Base-by-base conservation (phyloP, 805 yeast genomes). In the Cyberlindnera maclurae region DNA sequence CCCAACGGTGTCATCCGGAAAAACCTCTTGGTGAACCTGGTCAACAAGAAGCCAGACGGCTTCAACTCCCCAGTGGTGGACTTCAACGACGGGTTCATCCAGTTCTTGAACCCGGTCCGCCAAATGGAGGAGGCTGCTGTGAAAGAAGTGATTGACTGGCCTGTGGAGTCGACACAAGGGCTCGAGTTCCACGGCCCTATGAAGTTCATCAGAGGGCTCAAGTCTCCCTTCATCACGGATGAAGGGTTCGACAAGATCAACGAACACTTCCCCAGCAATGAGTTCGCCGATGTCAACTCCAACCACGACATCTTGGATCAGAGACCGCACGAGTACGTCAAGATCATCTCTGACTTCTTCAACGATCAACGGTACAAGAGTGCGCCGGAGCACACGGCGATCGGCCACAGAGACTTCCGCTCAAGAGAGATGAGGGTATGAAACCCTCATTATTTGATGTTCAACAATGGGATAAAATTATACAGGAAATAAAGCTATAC, bases 1-100 rank as follows among this genome's bases (percentile, higher is more conserved):
- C 98, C 98, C 47, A 93, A 90, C 71, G 55, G 48, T 15, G 46
- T 52, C 13, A 45, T 49, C 15, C 55, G 72, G 39, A 45, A 58
- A 36, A 70, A 70, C 39, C 49, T 71, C 34, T 49, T 62, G 36
- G 57, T 65, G 12, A 71, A 70, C 47, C 40, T 68, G 34, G 59
- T 53, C 29, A 58, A 55, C 42, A 57, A 51, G 31, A 42, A 50
- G 7, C 58, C 62, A 20, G 51, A 49, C 24, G 50, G 41, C 33
- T 50, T 51, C 29, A 50, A 46, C 22, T 48, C 56, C 6, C 55
- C 57, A 11, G 53, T 50, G 15, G 47, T 58, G 12, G 46, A 52
- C 39, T 54, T 52, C 37, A 50, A 50, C 17, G 59, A 57, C 12
- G 42, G 33, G 2, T 43, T 48, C 32, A 54, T 50, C 28, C 56